Evolutionary conservation across 129 eudicot species (phyloP).

Genomic region (Glebionis coronaria): DNA sequence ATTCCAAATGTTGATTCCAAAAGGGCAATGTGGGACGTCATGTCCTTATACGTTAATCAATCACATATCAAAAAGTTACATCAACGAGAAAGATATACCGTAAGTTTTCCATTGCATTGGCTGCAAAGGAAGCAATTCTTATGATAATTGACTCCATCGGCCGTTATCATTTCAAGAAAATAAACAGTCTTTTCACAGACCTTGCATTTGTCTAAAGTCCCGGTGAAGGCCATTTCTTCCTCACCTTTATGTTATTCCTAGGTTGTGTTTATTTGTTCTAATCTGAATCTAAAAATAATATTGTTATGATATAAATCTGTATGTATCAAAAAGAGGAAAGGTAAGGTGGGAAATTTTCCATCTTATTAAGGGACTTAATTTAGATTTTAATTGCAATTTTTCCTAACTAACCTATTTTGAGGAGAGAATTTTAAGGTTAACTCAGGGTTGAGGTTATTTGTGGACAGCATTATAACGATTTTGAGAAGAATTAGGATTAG

Average conservation of each 20-base stretch:
- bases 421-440: slow-evolving; percentile 23
- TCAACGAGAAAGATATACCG: slow-evolving; percentile 33
- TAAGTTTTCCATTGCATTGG: slow-evolving; percentile 71
- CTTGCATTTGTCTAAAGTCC: slow-evolving; percentile 82
- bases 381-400: slow-evolving; percentile 19
- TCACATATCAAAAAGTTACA: neutral
- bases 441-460: slow-evolving; percentile 21
- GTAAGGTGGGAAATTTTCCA: slow-evolving; percentile 23
- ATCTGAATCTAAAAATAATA: slow-evolving; percentile 10
- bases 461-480: neutral
- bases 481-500: too few relatives aligned
- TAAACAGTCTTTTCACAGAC: slow-evolving; percentile 76
- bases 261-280: slow-evolving; percentile 8
- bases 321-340: slow-evolving; percentile 9
- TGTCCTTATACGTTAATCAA: neutral
- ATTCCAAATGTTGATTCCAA: neutral
- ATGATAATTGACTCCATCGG: slow-evolving; percentile 81
- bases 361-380: slow-evolving; percentile 25
- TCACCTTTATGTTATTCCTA: slow-evolving; percentile 8
- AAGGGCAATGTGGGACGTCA: neutral
- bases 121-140: slow-evolving; percentile 80
- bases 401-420: slow-evolving; percentile 13
- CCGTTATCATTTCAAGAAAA: slow-evolving; percentile 69
- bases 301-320: neutral
- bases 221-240: slow-evolving; percentile 51